Conservation (phyloP, 1,284 basidiomycete species). For the Apiotrichum gamsii region DNA sequence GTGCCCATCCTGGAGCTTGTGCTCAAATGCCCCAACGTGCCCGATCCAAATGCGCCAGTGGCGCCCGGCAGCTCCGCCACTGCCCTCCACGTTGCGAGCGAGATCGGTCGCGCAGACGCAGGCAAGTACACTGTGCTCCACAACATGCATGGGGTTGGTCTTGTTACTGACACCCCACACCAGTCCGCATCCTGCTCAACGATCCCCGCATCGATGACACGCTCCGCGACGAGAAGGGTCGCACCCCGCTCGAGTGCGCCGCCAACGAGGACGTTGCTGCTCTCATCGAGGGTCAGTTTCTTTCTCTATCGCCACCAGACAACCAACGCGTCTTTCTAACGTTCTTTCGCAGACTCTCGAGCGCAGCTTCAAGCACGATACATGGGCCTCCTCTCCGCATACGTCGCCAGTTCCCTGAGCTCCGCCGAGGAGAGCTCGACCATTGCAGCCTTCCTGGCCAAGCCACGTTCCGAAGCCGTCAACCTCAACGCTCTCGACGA, state of each 20-base stretch:
- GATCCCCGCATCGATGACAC: slow-evolving; percentile 78
- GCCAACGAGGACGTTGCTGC: slow-evolving; percentile 59
- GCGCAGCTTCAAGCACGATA: slow-evolving; percentile 70
- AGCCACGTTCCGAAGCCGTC: slow-evolving; percentile 48
- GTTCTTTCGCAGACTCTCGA: slow-evolving; percentile 60
- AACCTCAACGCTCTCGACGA: slow-evolving; percentile 57
- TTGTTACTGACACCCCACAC: too few relatives aligned
- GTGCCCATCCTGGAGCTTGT: slow-evolving; percentile 62
- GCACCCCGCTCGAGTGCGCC: slow-evolving; percentile 67
- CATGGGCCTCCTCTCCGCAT: slow-evolving; percentile 63
- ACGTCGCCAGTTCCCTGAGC: slow-evolving; percentile 58
- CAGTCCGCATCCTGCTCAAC: slow-evolving; percentile 61
- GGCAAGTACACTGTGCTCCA: slow-evolving; percentile 48
- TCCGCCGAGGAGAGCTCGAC: slow-evolving; percentile 33
- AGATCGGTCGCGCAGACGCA: slow-evolving; percentile 71
- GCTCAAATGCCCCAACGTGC: slow-evolving; percentile 65
- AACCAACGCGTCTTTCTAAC: background rate
- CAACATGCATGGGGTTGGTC: background rate
- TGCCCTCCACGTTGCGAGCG: slow-evolving; percentile 78
- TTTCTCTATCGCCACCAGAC: background rate
- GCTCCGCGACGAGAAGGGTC: slow-evolving; percentile 62
- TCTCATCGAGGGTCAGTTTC: slow-evolving; percentile 62
- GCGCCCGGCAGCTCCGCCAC: slow-evolving; percentile 68
- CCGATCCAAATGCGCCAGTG: slow-evolving; percentile 49
- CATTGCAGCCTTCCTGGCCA: slow-evolving; percentile 51